Conservation (phyloP, 805 yeast genomes). For the Sungouiozyma intestinalis region DNA sequence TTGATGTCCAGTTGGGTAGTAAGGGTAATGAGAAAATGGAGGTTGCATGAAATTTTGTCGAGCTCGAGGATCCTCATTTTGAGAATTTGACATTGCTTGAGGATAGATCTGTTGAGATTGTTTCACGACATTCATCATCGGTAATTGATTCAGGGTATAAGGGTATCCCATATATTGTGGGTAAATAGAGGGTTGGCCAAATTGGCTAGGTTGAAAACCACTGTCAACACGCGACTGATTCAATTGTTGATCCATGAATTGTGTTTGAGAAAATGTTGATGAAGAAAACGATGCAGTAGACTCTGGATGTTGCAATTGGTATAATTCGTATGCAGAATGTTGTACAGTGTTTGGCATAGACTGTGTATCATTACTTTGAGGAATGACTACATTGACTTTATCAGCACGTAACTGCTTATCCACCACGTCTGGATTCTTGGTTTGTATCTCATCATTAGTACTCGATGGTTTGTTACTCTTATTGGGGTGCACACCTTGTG, state of each 20-base stretch:
- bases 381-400: no score
- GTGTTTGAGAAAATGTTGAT: neutral
- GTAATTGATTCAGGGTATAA: neutral
- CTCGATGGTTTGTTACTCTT: conserved; percentile 1
- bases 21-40: neutral
- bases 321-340: neutral
- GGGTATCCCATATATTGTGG: neutral
- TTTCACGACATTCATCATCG: neutral
- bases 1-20: neutral
- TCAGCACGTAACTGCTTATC: no score
- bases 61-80: neutral
- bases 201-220: neutral
- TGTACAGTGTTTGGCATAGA: no score
- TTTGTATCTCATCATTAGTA: neutral
- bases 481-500: neutral
- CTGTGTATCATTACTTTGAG: no score
- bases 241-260: neutral
- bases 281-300: neutral
- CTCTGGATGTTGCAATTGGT: neutral
- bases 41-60: neutral
- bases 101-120: neutral
- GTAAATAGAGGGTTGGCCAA: neutral
- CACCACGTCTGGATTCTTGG: no score
- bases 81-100: neutral
- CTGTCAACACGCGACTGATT: neutral